A percentile compares a stretch with the other conserved stretches of the same genome.
Evolutionary conservation across 805 yeast genomes (phyloP).

Genomic region (Wickerhamiella kurtzmanii): DNA sequence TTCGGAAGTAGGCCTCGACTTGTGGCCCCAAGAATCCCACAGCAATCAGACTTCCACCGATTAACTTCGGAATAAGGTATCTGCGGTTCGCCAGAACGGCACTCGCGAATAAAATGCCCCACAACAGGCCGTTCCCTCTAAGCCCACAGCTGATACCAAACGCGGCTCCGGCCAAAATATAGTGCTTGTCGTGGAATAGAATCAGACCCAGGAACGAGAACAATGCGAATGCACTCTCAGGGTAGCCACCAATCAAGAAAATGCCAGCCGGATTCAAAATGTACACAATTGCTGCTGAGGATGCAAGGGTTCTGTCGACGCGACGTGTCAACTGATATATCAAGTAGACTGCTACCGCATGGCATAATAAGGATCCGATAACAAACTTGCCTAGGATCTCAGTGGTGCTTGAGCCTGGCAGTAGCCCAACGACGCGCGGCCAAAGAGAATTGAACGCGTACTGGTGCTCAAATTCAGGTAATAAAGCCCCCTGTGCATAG

Average conservation of each 20-base stretch:
- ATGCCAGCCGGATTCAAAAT: conserved; percentile 68
- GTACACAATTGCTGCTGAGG: conserved; percentile 35
- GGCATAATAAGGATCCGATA: conserved; percentile 40
- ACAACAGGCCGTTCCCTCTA: conserved; percentile 61
- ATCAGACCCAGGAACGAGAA: conserved; percentile 44
- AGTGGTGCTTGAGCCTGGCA: conserved; percentile 4
- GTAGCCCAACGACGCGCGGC: conserved; percentile 37
- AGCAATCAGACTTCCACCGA: conserved; percentile 47
- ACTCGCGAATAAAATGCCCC: conserved; percentile 47
- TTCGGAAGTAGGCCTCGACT: conserved; percentile 38
- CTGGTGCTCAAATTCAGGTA: conserved; percentile 66
- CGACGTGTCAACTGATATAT: conserved; percentile 20
- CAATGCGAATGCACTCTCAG: conserved; percentile 60
- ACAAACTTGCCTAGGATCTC: conserved; percentile 33
- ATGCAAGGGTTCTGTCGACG: conserved; percentile 13
- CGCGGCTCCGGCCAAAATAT: conserved; percentile 38
- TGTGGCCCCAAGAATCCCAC: conserved; percentile 35
- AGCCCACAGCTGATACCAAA: conserved; percentile 48
- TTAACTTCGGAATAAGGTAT: conserved; percentile 21
- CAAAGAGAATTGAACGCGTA: conserved; percentile 77
- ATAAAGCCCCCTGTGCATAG: conserved; percentile 18
- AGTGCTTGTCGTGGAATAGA: conserved; percentile 33
- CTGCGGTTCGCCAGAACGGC: conserved; percentile 18
- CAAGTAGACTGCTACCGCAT: conserved; percentile 38
- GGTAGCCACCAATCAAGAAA: conserved; percentile 57